A percentile compares a stretch with the other conserved stretches of the same genome.
Evolutionary conservation across 1,284 basidiomycete species (phyloP).

Genomic region (Cryptococcus sp.): DNA sequence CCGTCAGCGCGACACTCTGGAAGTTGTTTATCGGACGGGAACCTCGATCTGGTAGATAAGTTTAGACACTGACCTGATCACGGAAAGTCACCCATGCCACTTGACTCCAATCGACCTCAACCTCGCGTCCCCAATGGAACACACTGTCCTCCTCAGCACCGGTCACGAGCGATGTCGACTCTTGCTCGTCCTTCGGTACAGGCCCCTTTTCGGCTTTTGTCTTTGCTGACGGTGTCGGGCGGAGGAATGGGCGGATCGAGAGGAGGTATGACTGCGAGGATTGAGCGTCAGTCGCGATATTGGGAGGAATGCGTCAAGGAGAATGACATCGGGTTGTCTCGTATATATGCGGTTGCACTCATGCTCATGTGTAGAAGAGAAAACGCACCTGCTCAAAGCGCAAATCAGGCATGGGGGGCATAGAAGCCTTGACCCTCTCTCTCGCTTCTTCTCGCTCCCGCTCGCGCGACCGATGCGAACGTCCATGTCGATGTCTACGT

Average conservation of each 20-base stretch:
- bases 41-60: background rate
- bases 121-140: constrained; percentile 44
- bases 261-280: constrained; percentile 45
- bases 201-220: constrained; percentile 19
- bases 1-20: background rate
- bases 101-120: constrained; percentile 45
- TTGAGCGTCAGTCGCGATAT: background rate
- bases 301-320: background rate
- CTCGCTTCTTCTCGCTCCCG: constrained; percentile 37
- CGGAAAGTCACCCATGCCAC: constrained; percentile 48
- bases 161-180: constrained; percentile 26
- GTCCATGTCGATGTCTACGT: constrained; percentile 16
- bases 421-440: constrained; percentile 39
- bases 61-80: constrained; percentile 47
- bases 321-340: background rate
- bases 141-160: constrained; percentile 41
- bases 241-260: constrained; percentile 43
- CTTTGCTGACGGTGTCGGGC: constrained; percentile 22
- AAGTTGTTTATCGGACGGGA: background rate
- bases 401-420: constrained; percentile 51
- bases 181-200: constrained; percentile 9
- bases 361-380: background rate
- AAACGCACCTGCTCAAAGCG: constrained; percentile 51
- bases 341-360: background rate
- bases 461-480: constrained; percentile 11